These are phyloP conservation scores for Umbelopsis sp. DNA, from an alignment of 192 early-diverging fungal species.

Conservation along the genomic window DNA sequence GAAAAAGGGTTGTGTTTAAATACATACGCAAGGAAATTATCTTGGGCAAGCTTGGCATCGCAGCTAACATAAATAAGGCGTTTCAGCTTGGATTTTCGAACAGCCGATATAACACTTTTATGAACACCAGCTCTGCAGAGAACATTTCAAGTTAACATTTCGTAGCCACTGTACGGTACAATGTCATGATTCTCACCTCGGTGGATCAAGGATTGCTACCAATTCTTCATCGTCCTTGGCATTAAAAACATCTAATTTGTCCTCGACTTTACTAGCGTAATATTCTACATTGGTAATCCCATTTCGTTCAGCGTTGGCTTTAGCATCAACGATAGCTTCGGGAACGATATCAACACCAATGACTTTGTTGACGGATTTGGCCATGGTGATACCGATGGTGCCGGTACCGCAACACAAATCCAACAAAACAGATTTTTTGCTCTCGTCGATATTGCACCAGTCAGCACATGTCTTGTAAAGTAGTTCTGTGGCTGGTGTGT, in stretches of 20 bases:
- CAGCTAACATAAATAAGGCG: slow-evolving; percentile 73
- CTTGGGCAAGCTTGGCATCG: slow-evolving; percentile 54
- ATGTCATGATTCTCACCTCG: slow-evolving; percentile 40
- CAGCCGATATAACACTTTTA: slow-evolving; percentile 57
- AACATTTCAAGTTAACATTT: no score
- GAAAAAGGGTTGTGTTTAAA: background rate
- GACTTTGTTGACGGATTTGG: slow-evolving; percentile 62
- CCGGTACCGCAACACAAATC: slow-evolving; percentile 88
- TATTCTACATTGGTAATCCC: slow-evolving; percentile 58
- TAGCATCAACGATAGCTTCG: slow-evolving; percentile 75
- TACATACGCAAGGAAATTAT: slow-evolving; percentile 67
- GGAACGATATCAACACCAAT: slow-evolving; percentile 73
- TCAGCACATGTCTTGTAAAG: slow-evolving; percentile 56
- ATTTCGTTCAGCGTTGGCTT: slow-evolving; percentile 57
- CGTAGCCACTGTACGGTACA: background rate
- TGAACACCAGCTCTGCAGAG: slow-evolving; percentile 55
- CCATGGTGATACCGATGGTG: slow-evolving; percentile 81
- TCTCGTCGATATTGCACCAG: slow-evolving; percentile 31
- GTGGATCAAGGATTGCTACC: slow-evolving; percentile 78
- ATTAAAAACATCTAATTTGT: slow-evolving; percentile 40
- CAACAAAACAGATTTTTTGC: slow-evolving; percentile 49
- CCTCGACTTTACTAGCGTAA: slow-evolving; percentile 63
- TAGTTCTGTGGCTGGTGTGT: slow-evolving; percentile 67
- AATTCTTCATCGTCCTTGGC: slow-evolving; percentile 48
- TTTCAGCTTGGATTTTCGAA: slow-evolving; percentile 60